Percentiles rank a stretch among this genome's conserved stretches.
Evolutionary conservation across 2,329 filamentous ascomycete species (phyloP).

Genomic region (Scedosporium minutisporum): DNA sequence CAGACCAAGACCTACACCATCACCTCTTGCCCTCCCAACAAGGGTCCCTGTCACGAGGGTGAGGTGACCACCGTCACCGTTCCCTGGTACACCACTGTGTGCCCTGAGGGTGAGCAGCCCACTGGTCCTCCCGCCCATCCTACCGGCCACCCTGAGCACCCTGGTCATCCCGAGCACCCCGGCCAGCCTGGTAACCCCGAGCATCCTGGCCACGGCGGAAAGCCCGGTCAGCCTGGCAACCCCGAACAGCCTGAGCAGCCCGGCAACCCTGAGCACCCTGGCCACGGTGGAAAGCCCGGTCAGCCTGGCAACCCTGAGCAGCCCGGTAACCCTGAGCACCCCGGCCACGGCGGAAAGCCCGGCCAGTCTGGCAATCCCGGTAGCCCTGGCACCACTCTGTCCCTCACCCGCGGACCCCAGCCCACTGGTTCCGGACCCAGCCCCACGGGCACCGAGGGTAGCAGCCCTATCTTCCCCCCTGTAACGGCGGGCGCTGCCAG

Average conservation of each 20-base stretch:
- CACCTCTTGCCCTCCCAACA: conserved; percentile 19
- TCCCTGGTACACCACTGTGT: conserved; percentile 27
- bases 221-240: not conserved
- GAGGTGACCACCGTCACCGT: conserved; percentile 17
- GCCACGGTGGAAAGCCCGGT: too few relatives aligned
- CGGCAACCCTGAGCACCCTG: not conserved
- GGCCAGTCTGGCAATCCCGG: not conserved
- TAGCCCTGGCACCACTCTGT: not conserved
- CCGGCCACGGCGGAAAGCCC: not conserved
- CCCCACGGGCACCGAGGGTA: not conserved
- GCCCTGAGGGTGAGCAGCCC: conserved; percentile 21
- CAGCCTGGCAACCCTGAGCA: not conserved
- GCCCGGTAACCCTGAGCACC: not conserved
- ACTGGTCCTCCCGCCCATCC: conserved; percentile 1
- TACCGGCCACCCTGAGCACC: not conserved
- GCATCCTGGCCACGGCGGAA: not conserved
- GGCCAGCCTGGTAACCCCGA: not conserved
- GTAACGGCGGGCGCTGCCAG: not conserved
- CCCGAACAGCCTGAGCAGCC: not conserved
- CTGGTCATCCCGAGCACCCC: not conserved
- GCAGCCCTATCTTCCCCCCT: not conserved
- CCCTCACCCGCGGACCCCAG: not conserved
- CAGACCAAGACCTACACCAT: conserved; percentile 20
- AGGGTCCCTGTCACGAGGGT: conserved; percentile 20
- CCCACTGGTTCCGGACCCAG: not conserved